Percentiles rank a stretch among this genome's conserved stretches.
Evolutionary conservation across 106 monocot genomes (phyloP).

Genomic region (Gastrodia elata): DNA sequence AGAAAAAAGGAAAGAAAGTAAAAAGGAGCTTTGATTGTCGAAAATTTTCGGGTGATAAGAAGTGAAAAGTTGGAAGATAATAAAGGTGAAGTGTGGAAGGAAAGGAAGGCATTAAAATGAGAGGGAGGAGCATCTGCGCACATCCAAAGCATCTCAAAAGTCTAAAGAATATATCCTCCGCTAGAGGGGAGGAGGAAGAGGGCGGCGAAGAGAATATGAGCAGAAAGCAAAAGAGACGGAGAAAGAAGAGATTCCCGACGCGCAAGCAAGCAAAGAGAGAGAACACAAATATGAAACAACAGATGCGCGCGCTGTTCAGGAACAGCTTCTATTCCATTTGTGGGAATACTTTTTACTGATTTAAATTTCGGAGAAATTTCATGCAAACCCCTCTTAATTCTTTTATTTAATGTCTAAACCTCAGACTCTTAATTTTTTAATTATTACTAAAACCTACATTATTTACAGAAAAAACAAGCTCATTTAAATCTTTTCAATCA

Average conservation of each 20-base stretch:
- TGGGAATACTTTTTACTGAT: no score
- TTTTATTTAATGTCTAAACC: no score
- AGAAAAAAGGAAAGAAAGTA: no score
- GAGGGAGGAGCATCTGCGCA: conserved; percentile 13
- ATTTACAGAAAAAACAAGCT: no score
- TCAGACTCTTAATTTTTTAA: no score
- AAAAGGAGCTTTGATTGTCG: conserved; percentile 9
- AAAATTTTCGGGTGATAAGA: not conserved
- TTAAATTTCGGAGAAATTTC: no score
- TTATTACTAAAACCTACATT: no score
- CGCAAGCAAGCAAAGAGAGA: not conserved
- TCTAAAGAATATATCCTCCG: conserved; percentile 24
- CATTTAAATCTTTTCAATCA: no score
- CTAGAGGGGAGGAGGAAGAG: conserved; percentile 13
- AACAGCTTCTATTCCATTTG: no score
- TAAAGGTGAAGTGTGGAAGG: conserved; percentile 20
- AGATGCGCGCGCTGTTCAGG: no score
- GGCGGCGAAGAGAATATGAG: conserved; percentile 6
- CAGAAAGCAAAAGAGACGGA: conserved; percentile 8
- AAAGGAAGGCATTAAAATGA: conserved; percentile 27
- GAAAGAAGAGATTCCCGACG: conserved; percentile 18
- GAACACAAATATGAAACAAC: no score
- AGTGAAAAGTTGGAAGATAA: conserved; percentile 6
- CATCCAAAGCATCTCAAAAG: conserved; percentile 36
- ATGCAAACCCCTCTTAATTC: no score